These are phyloP conservation scores for Verticillium nonalfalfae DNA, from an alignment of 2,329 filamentous ascomycete genomes.

Conservation along the genomic window DNA sequence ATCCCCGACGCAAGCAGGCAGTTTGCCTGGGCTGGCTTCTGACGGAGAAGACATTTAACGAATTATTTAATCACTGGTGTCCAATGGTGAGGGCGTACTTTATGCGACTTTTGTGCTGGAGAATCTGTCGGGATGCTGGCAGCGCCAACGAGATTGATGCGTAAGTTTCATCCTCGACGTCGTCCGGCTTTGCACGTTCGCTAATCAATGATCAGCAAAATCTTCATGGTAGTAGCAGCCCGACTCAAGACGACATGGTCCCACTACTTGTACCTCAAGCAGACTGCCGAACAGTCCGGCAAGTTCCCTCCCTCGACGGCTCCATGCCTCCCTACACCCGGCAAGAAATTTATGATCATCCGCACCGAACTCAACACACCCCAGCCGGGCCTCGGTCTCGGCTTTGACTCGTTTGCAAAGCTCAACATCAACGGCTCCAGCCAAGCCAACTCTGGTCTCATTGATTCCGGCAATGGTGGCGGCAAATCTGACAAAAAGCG, in stretches of 20 bases:
- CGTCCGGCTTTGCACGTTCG: background rate
- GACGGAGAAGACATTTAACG: slow-evolving; percentile 67
- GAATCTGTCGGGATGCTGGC: slow-evolving; percentile 71
- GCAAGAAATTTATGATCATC: slow-evolving; percentile 82
- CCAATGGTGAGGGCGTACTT: slow-evolving; percentile 93
- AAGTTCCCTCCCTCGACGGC: slow-evolving; percentile 62
- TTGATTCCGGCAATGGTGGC: slow-evolving; percentile 5
- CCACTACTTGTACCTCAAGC: slow-evolving; percentile 70
- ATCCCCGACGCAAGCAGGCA: slow-evolving; percentile 59
- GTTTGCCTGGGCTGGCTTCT: slow-evolving; percentile 73
- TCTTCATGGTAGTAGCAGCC: slow-evolving; percentile 61
- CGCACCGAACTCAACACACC: slow-evolving; percentile 59
- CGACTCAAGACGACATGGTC: slow-evolving; percentile 70
- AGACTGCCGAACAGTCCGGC: slow-evolving; percentile 52
- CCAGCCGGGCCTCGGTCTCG: slow-evolving; percentile 40
- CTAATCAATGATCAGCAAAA: slow-evolving; percentile 43
- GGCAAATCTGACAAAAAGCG: slow-evolving; percentile 43
- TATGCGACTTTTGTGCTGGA: slow-evolving; percentile 86
- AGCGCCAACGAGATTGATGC: slow-evolving; percentile 57
- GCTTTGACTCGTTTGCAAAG: slow-evolving; percentile 41
- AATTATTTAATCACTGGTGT: slow-evolving; percentile 89
- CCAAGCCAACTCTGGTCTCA: slow-evolving; percentile 3
- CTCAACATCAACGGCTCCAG: background rate
- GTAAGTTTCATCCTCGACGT: slow-evolving; percentile 42
- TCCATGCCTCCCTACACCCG: slow-evolving; percentile 79